These are phyloP conservation scores for Trametes villosa DNA, from an alignment of 768 basidiomycete genomes.

Conservation along the genomic window DNA sequence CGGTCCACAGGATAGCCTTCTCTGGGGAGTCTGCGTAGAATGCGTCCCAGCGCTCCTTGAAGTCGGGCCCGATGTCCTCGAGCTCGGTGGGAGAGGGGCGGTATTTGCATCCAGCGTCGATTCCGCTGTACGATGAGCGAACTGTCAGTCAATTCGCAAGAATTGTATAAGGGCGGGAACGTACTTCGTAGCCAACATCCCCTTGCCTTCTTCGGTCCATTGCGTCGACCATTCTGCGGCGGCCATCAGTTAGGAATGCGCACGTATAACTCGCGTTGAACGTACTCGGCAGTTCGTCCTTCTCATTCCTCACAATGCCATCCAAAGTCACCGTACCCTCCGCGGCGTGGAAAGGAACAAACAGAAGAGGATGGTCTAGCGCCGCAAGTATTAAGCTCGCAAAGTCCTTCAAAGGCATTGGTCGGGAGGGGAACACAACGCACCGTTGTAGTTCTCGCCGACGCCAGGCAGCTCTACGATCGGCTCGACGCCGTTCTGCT, in stretches of 20 bases:
- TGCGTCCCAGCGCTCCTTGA: constrained; percentile 29
- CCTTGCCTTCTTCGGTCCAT: constrained; percentile 22
- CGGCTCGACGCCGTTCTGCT: constrained; percentile 34
- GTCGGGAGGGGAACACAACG: background rate
- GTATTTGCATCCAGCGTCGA: constrained; percentile 31
- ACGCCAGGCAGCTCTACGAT: constrained; percentile 47
- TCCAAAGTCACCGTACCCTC: constrained; percentile 29
- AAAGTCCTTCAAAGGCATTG: background rate
- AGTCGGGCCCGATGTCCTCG: constrained; percentile 29
- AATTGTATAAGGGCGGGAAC: background rate
- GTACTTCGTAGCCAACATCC: constrained; percentile 24
- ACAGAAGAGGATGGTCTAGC: constrained; percentile 9
- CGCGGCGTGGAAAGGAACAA: constrained; percentile 8
- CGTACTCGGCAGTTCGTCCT: constrained; percentile 24
- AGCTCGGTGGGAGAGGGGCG: constrained; percentile 30
- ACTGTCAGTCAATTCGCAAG: background rate
- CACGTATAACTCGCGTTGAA: background rate
- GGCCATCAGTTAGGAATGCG: background rate
- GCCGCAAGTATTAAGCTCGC: background rate
- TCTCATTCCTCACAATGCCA: constrained; percentile 18
- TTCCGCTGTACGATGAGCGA: constrained; percentile 16
- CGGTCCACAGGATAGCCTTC: constrained; percentile 5
- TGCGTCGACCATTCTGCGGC: constrained; percentile 16
- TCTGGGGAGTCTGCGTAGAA: constrained; percentile 28
- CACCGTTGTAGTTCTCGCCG: constrained; percentile 48